Evolutionary conservation across 768 basidiomycete species (phyloP).

Genomic region (Chiua virens): DNA sequence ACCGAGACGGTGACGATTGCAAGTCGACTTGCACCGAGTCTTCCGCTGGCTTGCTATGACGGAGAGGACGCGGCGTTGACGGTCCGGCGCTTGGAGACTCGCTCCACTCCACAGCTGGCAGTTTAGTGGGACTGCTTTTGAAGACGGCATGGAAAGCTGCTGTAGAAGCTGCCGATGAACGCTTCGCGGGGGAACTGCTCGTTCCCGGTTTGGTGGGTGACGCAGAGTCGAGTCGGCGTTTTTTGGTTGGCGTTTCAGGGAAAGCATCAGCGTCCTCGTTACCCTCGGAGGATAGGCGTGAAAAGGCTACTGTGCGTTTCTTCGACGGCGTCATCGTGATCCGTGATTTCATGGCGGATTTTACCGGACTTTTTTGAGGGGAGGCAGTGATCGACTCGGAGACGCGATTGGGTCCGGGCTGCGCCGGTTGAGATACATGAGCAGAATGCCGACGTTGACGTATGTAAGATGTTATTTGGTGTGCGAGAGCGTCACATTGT

Average conservation of each 20-base stretch:
- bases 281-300: conserved; percentile 16
- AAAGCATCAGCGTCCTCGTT: conserved; percentile 30
- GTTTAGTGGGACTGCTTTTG: conserved; percentile 7
- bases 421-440: not conserved
- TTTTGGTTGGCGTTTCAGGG: conserved; percentile 46
- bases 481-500: conserved; percentile 24
- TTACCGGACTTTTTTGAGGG: conserved; percentile 19
- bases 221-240: conserved; percentile 30
- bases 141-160: conserved; percentile 23
- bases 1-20: conserved; percentile 23
- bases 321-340: conserved; percentile 18
- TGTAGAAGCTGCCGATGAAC: not conserved
- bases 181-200: conserved; percentile 11
- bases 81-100: conserved; percentile 11
- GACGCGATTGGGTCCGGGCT: not conserved
- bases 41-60: conserved; percentile 4
- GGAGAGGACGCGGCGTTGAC: conserved; percentile 26
- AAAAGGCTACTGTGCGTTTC: conserved; percentile 34
- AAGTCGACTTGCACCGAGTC: conserved; percentile 15
- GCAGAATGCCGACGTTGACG: conserved; percentile 3
- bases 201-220: conserved; percentile 13
- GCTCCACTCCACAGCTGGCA: not conserved
- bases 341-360: conserved; percentile 18
- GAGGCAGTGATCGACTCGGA: conserved; percentile 3
- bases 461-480: conserved; percentile 19